phyloP scores from a whole-genome alignment of 2,329 filamentous ascomycete genomes.

The Chlorencoelia australis region DNA sequence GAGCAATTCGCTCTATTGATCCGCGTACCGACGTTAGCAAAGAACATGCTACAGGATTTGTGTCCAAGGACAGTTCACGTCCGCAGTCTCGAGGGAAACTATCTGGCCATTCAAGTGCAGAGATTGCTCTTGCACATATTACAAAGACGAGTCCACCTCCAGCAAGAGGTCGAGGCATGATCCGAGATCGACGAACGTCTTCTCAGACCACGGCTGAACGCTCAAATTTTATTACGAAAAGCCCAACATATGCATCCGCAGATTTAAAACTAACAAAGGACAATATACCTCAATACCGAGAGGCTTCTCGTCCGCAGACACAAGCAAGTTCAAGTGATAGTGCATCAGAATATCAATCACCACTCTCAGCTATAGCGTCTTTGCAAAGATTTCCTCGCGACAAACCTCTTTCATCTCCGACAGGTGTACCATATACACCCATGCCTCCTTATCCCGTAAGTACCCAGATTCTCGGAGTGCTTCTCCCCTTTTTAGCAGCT shows the following conservation, averaged over 20 bases:
- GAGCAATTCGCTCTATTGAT: constrained; percentile 28
- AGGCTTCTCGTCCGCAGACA: constrained; percentile 8
- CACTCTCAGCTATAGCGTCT: constrained; percentile 3
- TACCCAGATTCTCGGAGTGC: constrained; percentile 5
- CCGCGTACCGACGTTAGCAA: constrained; percentile 19
- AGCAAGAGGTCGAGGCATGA: constrained; percentile 20
- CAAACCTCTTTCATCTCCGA: neutral
- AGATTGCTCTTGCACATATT: constrained; percentile 35
- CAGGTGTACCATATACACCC: constrained; percentile 1
- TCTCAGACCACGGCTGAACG: constrained; percentile 13
- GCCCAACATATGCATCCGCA: constrained; percentile 27
- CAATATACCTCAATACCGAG: constrained; percentile 9
- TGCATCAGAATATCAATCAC: constrained; percentile 10
- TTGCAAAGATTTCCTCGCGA: constrained; percentile 3
- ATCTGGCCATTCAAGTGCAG: constrained; percentile 30
- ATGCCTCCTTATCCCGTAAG: constrained; percentile 10
- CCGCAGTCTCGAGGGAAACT: constrained; percentile 16
- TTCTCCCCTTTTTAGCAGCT: neutral
- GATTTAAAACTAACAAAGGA: constrained; percentile 17
- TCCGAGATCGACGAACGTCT: constrained; percentile 19
- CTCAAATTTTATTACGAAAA: constrained; percentile 13
- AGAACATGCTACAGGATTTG: constrained; percentile 19
- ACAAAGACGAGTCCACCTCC: constrained; percentile 29
- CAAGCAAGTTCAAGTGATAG: constrained; percentile 6
- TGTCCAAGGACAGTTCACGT: constrained; percentile 11